Conservation (phyloP, 768 basidiomycete species). For the Hypholoma fasciculare region DNA sequence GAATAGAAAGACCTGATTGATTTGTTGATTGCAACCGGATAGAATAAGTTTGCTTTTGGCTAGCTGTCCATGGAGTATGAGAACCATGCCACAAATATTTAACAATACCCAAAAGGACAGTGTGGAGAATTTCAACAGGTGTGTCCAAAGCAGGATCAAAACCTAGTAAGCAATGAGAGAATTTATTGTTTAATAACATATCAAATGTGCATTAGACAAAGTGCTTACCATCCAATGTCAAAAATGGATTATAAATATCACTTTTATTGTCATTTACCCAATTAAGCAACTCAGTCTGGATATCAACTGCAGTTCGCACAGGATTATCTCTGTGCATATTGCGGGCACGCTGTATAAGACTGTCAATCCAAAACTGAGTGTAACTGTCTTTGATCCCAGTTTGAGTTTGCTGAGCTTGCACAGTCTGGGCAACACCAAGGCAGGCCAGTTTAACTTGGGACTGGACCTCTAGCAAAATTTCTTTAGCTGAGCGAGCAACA, state of each 20-base stretch:
- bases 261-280: conserved; percentile 26
- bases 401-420: conserved; percentile 27
- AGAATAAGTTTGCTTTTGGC: conserved; percentile 19
- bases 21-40: conserved; percentile 27
- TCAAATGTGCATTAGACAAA: not conserved
- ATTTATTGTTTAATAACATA: not conserved
- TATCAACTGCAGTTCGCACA: conserved; percentile 9
- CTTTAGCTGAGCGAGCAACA: conserved; percentile 15
- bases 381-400: conserved; percentile 40
- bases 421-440: conserved; percentile 26
- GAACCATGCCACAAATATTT: conserved; percentile 39
- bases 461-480: conserved; percentile 23
- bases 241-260: conserved; percentile 29
- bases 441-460: conserved; percentile 31
- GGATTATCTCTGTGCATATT: conserved; percentile 19
- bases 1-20: conserved; percentile 24
- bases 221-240: conserved; percentile 25
- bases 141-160: conserved; percentile 28
- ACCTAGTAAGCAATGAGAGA: conserved; percentile 11
- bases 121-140: conserved; percentile 36
- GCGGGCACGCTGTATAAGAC: conserved; percentile 23
- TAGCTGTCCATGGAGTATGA: conserved; percentile 20
- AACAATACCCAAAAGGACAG: conserved; percentile 32
- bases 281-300: conserved; percentile 22
- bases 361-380: conserved; percentile 37